phyloP scores from a whole-genome alignment of 768 basidiomycete species.

The Dictyophora rubrovolvata region DNA sequence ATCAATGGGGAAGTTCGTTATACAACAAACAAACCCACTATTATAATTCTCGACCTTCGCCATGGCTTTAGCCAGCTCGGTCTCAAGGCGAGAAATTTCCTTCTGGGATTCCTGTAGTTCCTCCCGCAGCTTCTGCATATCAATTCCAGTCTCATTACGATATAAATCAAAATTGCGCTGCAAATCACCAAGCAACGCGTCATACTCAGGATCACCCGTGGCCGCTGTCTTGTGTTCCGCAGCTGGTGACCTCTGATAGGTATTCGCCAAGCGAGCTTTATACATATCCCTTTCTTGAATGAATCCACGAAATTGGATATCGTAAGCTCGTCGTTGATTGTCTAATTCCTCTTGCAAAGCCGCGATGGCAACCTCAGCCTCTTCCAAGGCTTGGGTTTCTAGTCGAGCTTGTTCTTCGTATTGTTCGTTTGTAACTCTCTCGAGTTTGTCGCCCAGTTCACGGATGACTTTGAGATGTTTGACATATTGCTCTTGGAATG shows the following conservation, averaged over 20 bases:
- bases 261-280: conserved; percentile 58
- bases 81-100: conserved; percentile 53
- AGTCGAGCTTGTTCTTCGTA: conserved; percentile 54
- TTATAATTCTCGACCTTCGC: conserved; percentile 71
- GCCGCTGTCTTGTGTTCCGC: conserved; percentile 16
- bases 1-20: background rate
- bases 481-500: conserved; percentile 88
- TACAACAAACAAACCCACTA: conserved; percentile 34
- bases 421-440: conserved; percentile 72
- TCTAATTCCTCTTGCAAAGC: conserved; percentile 72
- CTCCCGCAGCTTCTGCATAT: conserved; percentile 62
- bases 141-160: conserved; percentile 69
- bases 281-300: conserved; percentile 84
- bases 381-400: conserved; percentile 54
- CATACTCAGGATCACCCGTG: conserved; percentile 37
- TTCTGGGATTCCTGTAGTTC: conserved; percentile 55
- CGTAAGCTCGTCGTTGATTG: conserved; percentile 59
- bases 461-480: conserved; percentile 76
- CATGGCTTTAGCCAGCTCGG: conserved; percentile 71
- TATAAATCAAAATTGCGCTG: conserved; percentile 77
- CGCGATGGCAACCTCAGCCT: conserved; percentile 82
- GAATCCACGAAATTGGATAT: conserved; percentile 65
- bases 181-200: conserved; percentile 50
- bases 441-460: conserved; percentile 76
- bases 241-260: conserved; percentile 26